Base-by-base conservation (phyloP, 177 flowering plant genomes). In the Vitis hybrid region DNA sequence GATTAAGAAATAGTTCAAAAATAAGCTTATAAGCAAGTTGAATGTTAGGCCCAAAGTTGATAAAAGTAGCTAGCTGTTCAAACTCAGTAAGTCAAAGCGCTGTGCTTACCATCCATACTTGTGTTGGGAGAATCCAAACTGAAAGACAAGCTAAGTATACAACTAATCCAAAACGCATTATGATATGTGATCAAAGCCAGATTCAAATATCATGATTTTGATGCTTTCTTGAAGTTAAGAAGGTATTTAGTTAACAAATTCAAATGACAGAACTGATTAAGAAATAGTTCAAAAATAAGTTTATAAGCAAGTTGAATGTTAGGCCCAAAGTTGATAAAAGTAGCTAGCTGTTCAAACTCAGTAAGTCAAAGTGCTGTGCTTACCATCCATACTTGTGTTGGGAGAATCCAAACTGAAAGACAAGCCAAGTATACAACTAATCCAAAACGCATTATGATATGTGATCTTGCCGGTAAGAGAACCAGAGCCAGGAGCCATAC, bases 401-500 rank as follows among this genome's bases (percentile, higher is more conserved):
- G 99, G 64, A 90, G 97, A 68, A 80, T 60, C 86, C 83, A 88
- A 33, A 90, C 70, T 20, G 98, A 94, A 56, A 96, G 70, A 73
- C 90, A 60, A 73, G 92, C 87, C 64, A 91, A 80, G 77, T 54
- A 90, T 9, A 66, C 18, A 2, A 94, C 98, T 62, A 96, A 62
- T 75, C 91, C 97, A 75, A 89, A 77, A 4, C 94, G 94, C 88
- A 94, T 85, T 20, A 79, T 14, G 5, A 92, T 86, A 77, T 90
- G 82, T n/a, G 97, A 86, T 70, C 92, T 78, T 64, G 99, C 95
- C 6, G 99, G 99, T 69, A 92, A 74, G 69, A 92, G 77, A 70
- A 92, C 97, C 17, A 96, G 77, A 57, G 81, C 90, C 78, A 96
- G 68, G 44, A 94, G 92, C 99, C 99, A 96, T 66, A 87, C 91